Conservation (phyloP, 2,329 filamentous ascomycete species). For the Calonectria pteridis region DNA sequence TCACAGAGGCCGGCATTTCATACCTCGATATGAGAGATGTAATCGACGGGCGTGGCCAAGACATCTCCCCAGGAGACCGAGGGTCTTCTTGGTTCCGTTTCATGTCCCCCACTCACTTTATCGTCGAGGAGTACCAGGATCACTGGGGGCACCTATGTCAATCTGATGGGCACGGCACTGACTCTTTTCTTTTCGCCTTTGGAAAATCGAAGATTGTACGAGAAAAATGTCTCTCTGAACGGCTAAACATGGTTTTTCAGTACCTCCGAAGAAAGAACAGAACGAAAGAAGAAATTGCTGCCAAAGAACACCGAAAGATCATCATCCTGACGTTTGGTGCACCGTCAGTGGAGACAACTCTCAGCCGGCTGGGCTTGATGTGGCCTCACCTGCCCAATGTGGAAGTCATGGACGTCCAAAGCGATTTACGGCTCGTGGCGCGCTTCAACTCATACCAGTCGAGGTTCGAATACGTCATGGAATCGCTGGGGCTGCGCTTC, state of each 20-base stretch:
- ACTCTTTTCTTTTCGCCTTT: conserved; percentile 32
- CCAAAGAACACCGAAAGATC: conserved; percentile 13
- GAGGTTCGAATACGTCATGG: conserved; percentile 29
- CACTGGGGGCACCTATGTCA: conserved; percentile 25
- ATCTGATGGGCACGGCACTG: conserved; percentile 1
- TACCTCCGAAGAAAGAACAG: conserved; percentile 22
- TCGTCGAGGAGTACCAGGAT: conserved; percentile 24
- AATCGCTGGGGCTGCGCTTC: conserved; percentile 32
- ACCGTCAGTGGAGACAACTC: background rate
- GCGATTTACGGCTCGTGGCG: conserved; percentile 15
- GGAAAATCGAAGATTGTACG: conserved; percentile 26
- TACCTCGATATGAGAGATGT: conserved; percentile 32
- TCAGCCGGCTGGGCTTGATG: conserved; percentile 12
- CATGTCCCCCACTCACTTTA: conserved; percentile 30
- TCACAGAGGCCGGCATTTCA: conserved; percentile 25
- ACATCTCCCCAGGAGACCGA: conserved; percentile 21
- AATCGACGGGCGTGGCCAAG: background rate
- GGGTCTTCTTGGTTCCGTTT: conserved; percentile 33
- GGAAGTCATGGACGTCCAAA: conserved; percentile 24
- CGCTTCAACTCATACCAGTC: conserved; percentile 15
- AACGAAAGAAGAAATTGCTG: conserved; percentile 10
- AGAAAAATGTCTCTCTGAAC: background rate
- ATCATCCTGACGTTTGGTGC: conserved; percentile 30
- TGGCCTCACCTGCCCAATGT: conserved; percentile 19
- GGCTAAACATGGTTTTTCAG: conserved; percentile 8